Percentiles rank a stretch among this genome's conserved stretches.
These are phyloP conservation scores for Abelmoschus esculentus DNA, from an alignment of 345 rosid genomes.

Conservation along the genomic window DNA sequence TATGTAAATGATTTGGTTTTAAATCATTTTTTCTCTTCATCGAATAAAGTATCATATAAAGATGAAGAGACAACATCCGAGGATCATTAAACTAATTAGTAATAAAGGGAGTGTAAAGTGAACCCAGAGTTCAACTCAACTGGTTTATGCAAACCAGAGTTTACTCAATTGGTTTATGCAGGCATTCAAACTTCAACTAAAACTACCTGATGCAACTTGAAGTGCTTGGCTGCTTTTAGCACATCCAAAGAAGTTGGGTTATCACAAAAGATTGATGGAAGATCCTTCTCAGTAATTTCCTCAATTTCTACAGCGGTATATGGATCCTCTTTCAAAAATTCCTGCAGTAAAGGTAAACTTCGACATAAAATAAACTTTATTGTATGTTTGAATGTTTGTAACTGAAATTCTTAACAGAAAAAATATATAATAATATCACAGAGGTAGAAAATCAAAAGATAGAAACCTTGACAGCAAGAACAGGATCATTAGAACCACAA, in stretches of 20 bases:
- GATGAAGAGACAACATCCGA: slow-evolving; percentile 5
- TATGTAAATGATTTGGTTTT: not conserved
- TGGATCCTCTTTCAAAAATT: slow-evolving; percentile 68
- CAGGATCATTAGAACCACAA: slow-evolving; percentile 66
- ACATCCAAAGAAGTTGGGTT: slow-evolving; percentile 76
- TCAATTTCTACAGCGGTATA: slow-evolving; percentile 73
- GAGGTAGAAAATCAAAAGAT: slow-evolving; percentile 11
- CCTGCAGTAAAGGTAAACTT: slow-evolving; percentile 27
- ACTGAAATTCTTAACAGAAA: not conserved
- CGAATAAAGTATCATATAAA: not conserved
- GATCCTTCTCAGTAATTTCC: slow-evolving; percentile 36
- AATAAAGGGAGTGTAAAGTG: not conserved
- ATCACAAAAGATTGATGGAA: slow-evolving; percentile 52
- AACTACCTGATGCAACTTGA: slow-evolving; percentile 76
- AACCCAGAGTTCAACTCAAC: not conserved
- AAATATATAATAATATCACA: not conserved
- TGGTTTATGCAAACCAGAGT: not conserved
- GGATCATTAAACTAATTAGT: slow-evolving; percentile 9
- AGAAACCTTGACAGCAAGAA: slow-evolving; percentile 77
- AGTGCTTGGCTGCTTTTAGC: slow-evolving; percentile 64
- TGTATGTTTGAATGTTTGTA: too few species aligned
- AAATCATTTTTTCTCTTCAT: too few species aligned
- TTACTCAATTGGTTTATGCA: too few species aligned
- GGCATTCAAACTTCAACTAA: not conserved
- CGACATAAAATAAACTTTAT: too few species aligned